Evolutionary conservation across 108 stramenopile species (phyloP).

Genomic region (Cyclotella atomus): DNA sequence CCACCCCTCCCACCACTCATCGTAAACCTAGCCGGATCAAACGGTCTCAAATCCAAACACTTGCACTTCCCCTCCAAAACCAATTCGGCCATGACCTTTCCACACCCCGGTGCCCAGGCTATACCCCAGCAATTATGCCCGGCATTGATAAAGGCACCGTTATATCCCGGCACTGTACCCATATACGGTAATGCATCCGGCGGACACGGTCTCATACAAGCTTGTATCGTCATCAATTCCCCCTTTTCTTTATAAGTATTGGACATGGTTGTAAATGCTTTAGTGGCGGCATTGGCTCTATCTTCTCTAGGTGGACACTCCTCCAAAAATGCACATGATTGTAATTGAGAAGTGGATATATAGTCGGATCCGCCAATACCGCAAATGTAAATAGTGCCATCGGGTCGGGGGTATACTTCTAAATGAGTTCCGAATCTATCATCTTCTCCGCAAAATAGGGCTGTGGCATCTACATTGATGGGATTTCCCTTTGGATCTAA

Average conservation of each 20-base stretch:
- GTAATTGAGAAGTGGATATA: slow-evolving; percentile 79
- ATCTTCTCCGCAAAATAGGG: slow-evolving; percentile 96
- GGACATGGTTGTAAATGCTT: slow-evolving; percentile 78
- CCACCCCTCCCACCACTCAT: slow-evolving; percentile 46
- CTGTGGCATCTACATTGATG: slow-evolving; percentile 82
- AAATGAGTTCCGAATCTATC: slow-evolving; percentile 82
- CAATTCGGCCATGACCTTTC: slow-evolving; percentile 88
- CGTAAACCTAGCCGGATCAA: slow-evolving; percentile 80
- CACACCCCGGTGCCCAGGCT: slow-evolving; percentile 94
- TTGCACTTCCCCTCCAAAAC: slow-evolving; percentile 72
- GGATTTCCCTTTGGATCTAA: slow-evolving; percentile 48
- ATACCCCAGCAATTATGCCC: slow-evolving; percentile 99
- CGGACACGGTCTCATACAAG: slow-evolving; percentile 80
- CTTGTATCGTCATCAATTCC: slow-evolving; percentile 56
- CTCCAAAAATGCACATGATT: slow-evolving; percentile 81
- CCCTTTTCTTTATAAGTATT: slow-evolving; percentile 58
- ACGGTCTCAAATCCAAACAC: slow-evolving; percentile 66
- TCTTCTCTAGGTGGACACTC: slow-evolving; percentile 73
- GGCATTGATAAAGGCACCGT: slow-evolving; percentile 89
- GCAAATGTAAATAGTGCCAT: slow-evolving; percentile 93
- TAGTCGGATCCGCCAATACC: slow-evolving; percentile 96
- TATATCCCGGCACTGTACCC: slow-evolving; percentile 82
- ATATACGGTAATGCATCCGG: slow-evolving; percentile 94
- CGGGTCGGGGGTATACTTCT: slow-evolving; percentile 88
- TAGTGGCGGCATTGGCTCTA: slow-evolving; percentile 81